Evolutionary conservation across 768 basidiomycete genomes (phyloP).

Genomic region (Lentinula boryana): DNA sequence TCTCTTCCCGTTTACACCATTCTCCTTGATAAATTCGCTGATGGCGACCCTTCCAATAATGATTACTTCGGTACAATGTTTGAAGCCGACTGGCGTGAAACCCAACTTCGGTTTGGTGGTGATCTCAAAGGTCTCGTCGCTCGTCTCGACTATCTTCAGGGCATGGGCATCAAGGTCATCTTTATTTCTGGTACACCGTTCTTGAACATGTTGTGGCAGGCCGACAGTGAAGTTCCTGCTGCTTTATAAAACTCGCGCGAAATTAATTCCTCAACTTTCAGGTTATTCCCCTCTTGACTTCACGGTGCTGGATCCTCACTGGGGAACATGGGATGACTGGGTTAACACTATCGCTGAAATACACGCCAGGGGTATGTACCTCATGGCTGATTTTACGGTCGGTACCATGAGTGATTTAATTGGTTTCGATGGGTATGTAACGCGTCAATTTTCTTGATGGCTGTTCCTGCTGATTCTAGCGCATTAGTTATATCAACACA

Average conservation of each 20-base stretch:
- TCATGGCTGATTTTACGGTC: conserved; percentile 92
- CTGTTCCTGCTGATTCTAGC: conserved; percentile 5
- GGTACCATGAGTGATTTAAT: conserved; percentile 88
- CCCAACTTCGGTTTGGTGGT: conserved; percentile 85
- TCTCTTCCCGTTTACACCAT: conserved; percentile 63
- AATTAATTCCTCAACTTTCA: conserved; percentile 18
- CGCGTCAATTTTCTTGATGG: conserved; percentile 4
- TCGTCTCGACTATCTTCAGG: conserved; percentile 81
- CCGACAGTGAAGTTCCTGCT: conserved; percentile 64
- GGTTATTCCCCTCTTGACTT: conserved; percentile 95
- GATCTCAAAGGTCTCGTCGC: conserved; percentile 75
- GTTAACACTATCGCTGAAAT: conserved; percentile 64
- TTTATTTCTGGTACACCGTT: conserved; percentile 93
- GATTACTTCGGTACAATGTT: conserved; percentile 78
- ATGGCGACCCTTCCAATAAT: conserved; percentile 89
- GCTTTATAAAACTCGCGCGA: conserved; percentile 3
- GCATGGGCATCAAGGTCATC: conserved; percentile 81
- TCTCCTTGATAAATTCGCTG: conserved; percentile 91
- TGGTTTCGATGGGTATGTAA: conserved; percentile 71
- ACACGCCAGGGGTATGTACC: conserved; percentile 81
- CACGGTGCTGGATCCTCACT: conserved; percentile 86
- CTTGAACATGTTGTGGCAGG: conserved; percentile 94
- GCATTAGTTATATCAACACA: conserved; percentile 60
- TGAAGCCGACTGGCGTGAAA: conserved; percentile 85
- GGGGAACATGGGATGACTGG: conserved; percentile 85